A percentile compares a stretch with the other conserved stretches of the same genome.
phyloP scores from a whole-genome alignment of 140 eudicot genomes.

The Ambrosia hybrid region DNA sequence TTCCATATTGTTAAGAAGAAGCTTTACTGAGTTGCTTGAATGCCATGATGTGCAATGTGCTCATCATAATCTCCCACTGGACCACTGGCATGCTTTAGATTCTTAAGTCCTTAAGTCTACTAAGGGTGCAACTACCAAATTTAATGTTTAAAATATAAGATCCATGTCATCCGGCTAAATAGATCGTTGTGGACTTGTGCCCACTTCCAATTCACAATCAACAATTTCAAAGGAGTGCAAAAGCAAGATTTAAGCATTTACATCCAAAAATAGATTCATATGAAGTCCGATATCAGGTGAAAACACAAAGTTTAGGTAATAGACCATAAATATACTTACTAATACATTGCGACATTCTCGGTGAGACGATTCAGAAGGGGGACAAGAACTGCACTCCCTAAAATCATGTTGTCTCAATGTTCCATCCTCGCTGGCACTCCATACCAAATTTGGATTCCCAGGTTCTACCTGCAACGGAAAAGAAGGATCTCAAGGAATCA shows the following conservation, averaged over 20 bases:
- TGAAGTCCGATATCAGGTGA: not conserved
- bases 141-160: slow-evolving; percentile 1
- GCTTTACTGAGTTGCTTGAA: slow-evolving; percentile 4
- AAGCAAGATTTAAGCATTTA: not conserved
- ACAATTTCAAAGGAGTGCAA: not conserved
- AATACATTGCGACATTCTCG: slow-evolving; percentile 86
- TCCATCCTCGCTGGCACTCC: slow-evolving; percentile 99
- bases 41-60: slow-evolving; percentile 5
- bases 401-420: slow-evolving; percentile 96
- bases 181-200: not conserved
- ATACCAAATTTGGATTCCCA: slow-evolving; percentile 90
- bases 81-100: not conserved
- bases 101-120: not conserved
- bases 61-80: not conserved
- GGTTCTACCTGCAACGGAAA: slow-evolving; percentile 70
- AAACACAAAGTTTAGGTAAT: too few species aligned
- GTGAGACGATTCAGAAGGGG: slow-evolving; percentile 72
- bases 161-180: slow-evolving; percentile 10
- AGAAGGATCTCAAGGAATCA: slow-evolving; percentile 10
- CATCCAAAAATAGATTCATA: not conserved
- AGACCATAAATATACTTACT: slow-evolving; percentile 40
- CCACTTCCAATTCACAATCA: slow-evolving; percentile 1
- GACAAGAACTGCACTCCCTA: slow-evolving; percentile 90
- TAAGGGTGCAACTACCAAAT: not conserved
- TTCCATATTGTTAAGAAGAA: not conserved